Evolutionary conservation across 495 filamentous ascomycete genomes (phyloP).

Genomic region (Thermothielavioides terrestris): DNA sequence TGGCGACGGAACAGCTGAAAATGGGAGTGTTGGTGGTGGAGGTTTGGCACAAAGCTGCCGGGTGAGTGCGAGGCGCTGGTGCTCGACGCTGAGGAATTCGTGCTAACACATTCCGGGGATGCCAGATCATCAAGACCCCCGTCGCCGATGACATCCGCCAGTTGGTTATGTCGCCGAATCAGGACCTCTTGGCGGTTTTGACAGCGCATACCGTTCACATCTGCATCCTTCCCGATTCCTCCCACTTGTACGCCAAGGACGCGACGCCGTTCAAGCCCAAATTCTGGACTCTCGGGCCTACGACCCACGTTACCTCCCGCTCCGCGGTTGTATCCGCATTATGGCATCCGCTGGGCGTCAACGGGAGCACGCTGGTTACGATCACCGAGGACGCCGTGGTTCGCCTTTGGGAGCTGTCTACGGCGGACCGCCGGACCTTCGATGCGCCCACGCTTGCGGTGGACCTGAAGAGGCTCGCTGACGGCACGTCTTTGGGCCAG

Average conservation of each 20-base stretch:
- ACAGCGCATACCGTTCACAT: slow-evolving; percentile 80
- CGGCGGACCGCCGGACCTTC: slow-evolving; percentile 72
- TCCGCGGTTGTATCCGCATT: slow-evolving; percentile 65
- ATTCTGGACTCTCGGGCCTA: slow-evolving; percentile 77
- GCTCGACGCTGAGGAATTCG: background rate
- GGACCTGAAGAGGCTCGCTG: slow-evolving; percentile 72
- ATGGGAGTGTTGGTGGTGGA: slow-evolving; percentile 14
- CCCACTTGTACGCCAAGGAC: slow-evolving; percentile 59
- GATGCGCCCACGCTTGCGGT: slow-evolving; percentile 71
- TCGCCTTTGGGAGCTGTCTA: slow-evolving; percentile 77
- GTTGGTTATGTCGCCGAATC: slow-evolving; percentile 70
- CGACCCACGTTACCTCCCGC: slow-evolving; percentile 76
- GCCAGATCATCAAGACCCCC: slow-evolving; percentile 59
- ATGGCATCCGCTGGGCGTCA: slow-evolving; percentile 80
- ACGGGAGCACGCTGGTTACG: slow-evolving; percentile 66
- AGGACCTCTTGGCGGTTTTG: slow-evolving; percentile 69
- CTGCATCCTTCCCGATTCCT: slow-evolving; percentile 64
- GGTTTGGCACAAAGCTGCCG: slow-evolving; percentile 40
- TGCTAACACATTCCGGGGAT: background rate
- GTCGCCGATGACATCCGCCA: slow-evolving; percentile 70
- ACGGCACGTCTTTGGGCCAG: slow-evolving; percentile 65
- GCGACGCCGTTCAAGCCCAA: slow-evolving; percentile 60
- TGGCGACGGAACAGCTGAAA: slow-evolving; percentile 22
- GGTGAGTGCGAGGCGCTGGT: slow-evolving; percentile 25
- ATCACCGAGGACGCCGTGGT: slow-evolving; percentile 78